Percentiles rank a stretch among this genome's conserved stretches.
These are phyloP conservation scores for Candida berthetii DNA, from an alignment of 805 yeast genomes.

Conservation along the genomic window DNA sequence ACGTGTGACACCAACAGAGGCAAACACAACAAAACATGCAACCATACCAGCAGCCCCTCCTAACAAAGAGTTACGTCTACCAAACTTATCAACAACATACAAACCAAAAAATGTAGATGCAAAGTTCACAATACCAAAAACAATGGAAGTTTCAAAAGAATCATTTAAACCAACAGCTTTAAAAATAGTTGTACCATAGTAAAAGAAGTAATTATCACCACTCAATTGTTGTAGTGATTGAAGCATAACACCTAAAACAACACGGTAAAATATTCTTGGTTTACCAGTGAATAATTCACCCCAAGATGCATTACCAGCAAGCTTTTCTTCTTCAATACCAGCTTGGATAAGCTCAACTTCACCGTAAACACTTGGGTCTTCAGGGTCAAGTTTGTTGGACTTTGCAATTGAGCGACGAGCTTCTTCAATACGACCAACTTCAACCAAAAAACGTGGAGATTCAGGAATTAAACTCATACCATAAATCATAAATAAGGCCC, in stretches of 20 bases:
- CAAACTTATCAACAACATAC: slow-evolving; percentile 42
- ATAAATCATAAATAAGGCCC: slow-evolving; percentile 38
- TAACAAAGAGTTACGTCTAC: slow-evolving; percentile 33
- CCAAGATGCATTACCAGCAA: no score
- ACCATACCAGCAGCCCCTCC: slow-evolving; percentile 42
- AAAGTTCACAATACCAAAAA: slow-evolving; percentile 48
- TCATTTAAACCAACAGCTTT: slow-evolving; percentile 40
- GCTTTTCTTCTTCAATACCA: not conserved
- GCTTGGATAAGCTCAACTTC: slow-evolving; percentile 3
- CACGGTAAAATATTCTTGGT: no score
- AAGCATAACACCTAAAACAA: slow-evolving; percentile 31
- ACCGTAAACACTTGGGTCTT: slow-evolving; percentile 30
- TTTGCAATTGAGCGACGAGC: slow-evolving; percentile 48
- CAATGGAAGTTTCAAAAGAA: slow-evolving; percentile 48
- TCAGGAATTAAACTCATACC: slow-evolving; percentile 68
- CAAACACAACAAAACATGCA: slow-evolving; percentile 45
- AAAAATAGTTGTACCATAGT: slow-evolving; percentile 63
- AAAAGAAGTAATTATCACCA: slow-evolving; percentile 68
- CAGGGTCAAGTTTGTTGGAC: slow-evolving; percentile 35
- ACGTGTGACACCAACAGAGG: slow-evolving; percentile 35
- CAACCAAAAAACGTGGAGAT: slow-evolving; percentile 55
- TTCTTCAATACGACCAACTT: slow-evolving; percentile 38
- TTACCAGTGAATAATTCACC: no score
- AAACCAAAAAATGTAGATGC: slow-evolving; percentile 42
- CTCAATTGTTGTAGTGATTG: slow-evolving; percentile 60